Percentiles rank a stretch among this genome's conserved stretches.
phyloP scores from a whole-genome alignment of 2,329 filamentous ascomycete genomes.

The Hypoxylon sp. region DNA sequence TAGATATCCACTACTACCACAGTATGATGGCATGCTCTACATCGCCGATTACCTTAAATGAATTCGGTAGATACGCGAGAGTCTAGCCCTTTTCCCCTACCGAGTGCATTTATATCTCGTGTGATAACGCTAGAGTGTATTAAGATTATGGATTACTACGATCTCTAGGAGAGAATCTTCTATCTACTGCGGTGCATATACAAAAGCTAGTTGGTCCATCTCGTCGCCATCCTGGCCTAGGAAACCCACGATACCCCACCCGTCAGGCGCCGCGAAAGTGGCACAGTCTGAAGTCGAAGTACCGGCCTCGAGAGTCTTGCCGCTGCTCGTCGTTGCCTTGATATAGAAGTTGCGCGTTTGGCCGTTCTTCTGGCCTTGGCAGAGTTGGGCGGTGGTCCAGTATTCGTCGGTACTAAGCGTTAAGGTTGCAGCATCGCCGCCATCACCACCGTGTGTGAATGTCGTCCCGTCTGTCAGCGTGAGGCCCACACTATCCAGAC shows the following conservation, averaged over 20 bases:
- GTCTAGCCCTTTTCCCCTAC: slow-evolving; percentile 9
- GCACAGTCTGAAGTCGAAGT: slow-evolving; percentile 59
- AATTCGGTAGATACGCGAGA: slow-evolving; percentile 20
- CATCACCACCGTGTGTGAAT: slow-evolving; percentile 66
- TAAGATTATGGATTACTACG: slow-evolving; percentile 21
- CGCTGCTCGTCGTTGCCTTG: slow-evolving; percentile 64
- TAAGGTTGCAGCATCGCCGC: slow-evolving; percentile 60
- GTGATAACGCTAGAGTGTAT: slow-evolving; percentile 5
- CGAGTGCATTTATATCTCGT: background rate
- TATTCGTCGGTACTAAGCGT: slow-evolving; percentile 62
- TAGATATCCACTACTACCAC: slow-evolving; percentile 19
- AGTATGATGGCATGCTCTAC: slow-evolving; percentile 23
- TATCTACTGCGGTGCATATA: slow-evolving; percentile 59
- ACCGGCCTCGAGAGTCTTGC: slow-evolving; percentile 61
- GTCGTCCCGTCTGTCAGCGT: slow-evolving; percentile 62
- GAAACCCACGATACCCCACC: slow-evolving; percentile 58
- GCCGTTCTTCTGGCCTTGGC: slow-evolving; percentile 61
- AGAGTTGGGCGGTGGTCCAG: slow-evolving; percentile 64
- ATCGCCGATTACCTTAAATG: slow-evolving; percentile 23
- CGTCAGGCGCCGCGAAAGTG: slow-evolving; percentile 56
- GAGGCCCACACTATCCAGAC: slow-evolving; percentile 65
- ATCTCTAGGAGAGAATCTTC: background rate
- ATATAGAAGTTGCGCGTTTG: slow-evolving; percentile 69
- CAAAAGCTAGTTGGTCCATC: slow-evolving; percentile 66
- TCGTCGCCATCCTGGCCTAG: slow-evolving; percentile 63